A percentile compares a stretch with the other conserved stretches of the same genome.
Conservation (phyloP, 164 flowering plant genomes). For the Umbilicus rupestris region DNA sequence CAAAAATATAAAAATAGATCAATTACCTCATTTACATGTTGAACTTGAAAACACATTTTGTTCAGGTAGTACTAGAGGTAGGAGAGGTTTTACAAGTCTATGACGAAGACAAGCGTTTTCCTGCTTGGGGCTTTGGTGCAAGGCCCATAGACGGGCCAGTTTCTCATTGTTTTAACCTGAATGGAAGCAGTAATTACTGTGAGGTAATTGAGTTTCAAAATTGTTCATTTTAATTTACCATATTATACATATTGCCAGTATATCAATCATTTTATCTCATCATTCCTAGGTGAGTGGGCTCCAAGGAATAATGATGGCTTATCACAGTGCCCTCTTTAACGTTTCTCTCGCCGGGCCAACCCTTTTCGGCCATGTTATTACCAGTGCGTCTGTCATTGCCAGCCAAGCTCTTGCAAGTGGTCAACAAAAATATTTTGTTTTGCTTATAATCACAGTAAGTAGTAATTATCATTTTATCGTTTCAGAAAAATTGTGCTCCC, state of each 20-base stretch:
- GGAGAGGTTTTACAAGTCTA: conserved; percentile 66
- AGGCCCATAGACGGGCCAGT: conserved; percentile 76
- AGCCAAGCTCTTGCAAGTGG: conserved; percentile 43
- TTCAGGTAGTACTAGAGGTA: conserved; percentile 56
- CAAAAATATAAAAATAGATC: background rate
- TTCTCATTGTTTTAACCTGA: conserved; percentile 72
- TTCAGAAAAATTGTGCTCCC: background rate
- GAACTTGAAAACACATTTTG: background rate
- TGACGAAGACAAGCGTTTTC: conserved; percentile 57
- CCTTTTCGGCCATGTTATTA: conserved; percentile 57
- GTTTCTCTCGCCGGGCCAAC: conserved; percentile 72
- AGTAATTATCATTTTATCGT: background rate
- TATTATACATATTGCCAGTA: background rate
- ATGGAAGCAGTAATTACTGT: conserved; percentile 52
- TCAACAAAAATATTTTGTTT: conserved; percentile 41
- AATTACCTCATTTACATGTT: background rate
- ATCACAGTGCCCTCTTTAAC: conserved; percentile 52
- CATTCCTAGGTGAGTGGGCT: conserved; percentile 58
- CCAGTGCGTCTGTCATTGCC: conserved; percentile 41
- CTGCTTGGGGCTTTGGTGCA: conserved; percentile 87
- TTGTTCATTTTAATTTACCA: background rate
- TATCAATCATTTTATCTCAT: conserved; percentile 1
- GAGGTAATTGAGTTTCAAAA: conserved; percentile 31
- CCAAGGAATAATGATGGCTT: conserved; percentile 62
- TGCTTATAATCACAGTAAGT: conserved; percentile 65